Evolutionary conservation across 495 filamentous ascomycete species (phyloP), one percentile per base, ranked within the genome.

Genomic region (Podospora pseudocomata): DNA sequence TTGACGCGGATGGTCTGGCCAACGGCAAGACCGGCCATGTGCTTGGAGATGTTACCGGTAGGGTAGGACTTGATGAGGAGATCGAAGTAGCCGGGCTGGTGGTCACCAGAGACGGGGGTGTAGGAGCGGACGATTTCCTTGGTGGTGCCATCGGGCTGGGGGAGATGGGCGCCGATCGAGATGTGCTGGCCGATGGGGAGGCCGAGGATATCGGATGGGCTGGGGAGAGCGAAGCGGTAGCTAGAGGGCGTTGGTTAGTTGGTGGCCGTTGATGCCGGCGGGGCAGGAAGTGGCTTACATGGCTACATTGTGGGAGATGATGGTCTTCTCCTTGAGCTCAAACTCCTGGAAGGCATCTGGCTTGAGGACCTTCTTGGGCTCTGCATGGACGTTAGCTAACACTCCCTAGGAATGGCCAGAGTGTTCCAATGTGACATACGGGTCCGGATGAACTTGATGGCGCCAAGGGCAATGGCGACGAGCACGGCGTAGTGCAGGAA

Each of bases 181-280:
- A 99, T 96, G 82, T 99, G 95, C 79, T 99, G 95, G 72, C 95
- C 95, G 81, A 97, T 99, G 66, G 95, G 95, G 20, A 99, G 89
- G 73, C 95, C 94, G 70, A 99, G 91, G 78, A 97, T 93, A 73
- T 91, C 86, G 69, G 83, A 89, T 23, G 88, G 81, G 66, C 84
- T 78, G 61, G 94, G 94, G 49, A 99, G 90, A 56, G 83, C 80
- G 80, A 98, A 97, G 72, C 93, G 93, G 85, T 99, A 97, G 81
- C 88, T 91, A 5, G 9, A 16, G 18, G 15, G 9, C 54, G 30
- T 49, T 72, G 6, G 62, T 79, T 68, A 74, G 69, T 32, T 39
- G 20, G 9, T 56, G 56, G 62, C 55, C 5, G 4, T 55, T 23
- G 49, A 6, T 15, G 16, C 28, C 55, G 13, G n/a, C 16, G 28